Base-by-base conservation (phyloP, 495 filamentous ascomycete genomes). In the Podospora tetraspora region DNA sequence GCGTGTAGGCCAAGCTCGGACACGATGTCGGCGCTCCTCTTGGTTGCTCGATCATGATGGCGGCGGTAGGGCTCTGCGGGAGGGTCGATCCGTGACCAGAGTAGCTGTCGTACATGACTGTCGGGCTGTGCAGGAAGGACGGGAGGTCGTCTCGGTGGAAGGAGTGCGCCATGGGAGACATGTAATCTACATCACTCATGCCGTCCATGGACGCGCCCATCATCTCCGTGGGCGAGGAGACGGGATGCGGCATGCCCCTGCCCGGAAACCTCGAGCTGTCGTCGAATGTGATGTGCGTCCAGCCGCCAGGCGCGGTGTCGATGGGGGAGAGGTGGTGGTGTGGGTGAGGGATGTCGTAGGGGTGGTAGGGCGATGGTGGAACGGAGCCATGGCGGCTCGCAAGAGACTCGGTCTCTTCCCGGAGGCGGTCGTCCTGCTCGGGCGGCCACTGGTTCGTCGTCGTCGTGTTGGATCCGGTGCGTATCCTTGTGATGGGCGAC, bases 121-220 rank as follows among this genome's bases (percentile, higher is more conserved):
- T 78, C 10, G 84, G 84, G 76, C 84, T 86, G 69, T 83, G 79
- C 25, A 84, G 75, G 63, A 79, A 86, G 8, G 79, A 73, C 6
- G 81, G 78, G 5, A 84, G 70, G 43, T 87, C 84, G 30, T 86
- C 82, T 70, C 83, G 74, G 1, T 76, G 76, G 72, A 83, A 87
- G 4, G 84, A 81, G 30, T 83, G 82, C 59, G 75, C 77, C 57
- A 85, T 73, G 12, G 84, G 84, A 24, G 84, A 86, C 64, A 82
- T 79, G 70, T 86, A 87, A 71, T 87, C 83, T 61, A 83, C 79
- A 16, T 86, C 84, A 69, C 82, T 85, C 59, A 87, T 78, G 5
- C 84, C 79, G 69, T 85, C 83, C 63, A 84, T 75, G 16, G 83
- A 82, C 4, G 80, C 80, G 11, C 79, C 82, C 59, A 85, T 76